Evolutionary conservation across 2,329 filamentous ascomycete species (phyloP).

Genomic region (Diaporthe eres): DNA sequence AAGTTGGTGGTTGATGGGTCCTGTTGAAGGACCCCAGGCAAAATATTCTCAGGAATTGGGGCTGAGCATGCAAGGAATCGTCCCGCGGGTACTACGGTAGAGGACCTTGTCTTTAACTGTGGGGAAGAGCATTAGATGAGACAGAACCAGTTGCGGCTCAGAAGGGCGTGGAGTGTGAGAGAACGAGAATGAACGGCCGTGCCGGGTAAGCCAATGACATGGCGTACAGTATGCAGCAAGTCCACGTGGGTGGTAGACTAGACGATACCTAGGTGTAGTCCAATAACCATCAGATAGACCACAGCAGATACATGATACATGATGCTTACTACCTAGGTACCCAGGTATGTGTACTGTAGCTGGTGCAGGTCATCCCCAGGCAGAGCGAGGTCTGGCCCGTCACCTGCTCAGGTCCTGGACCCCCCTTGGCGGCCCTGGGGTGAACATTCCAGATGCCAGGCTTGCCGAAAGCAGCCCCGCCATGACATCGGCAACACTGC

Average conservation of each 20-base stretch:
- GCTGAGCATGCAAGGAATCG: conserved; percentile 24
- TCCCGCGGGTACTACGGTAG: conserved; percentile 2
- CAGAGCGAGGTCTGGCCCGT: conserved; percentile 18
- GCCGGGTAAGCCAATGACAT: not conserved
- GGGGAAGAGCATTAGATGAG: conserved; percentile 3
- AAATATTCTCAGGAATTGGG: conserved; percentile 9
- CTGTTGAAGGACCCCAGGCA: not conserved
- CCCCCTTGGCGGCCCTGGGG: not conserved
- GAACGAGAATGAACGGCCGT: not conserved
- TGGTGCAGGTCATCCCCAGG: conserved; percentile 13
- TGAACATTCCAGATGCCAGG: conserved; percentile 27
- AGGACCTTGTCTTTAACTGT: not conserved
- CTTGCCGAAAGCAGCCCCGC: conserved; percentile 21
- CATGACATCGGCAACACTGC: conserved; percentile 28
- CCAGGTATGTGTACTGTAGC: no score
- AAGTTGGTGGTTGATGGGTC: not conserved
- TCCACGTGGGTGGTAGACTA: conserved; percentile 17
- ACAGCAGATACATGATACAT: conserved; percentile 5
- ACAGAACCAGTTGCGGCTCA: not conserved
- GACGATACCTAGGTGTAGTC: not conserved
- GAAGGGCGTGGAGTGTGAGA: not conserved
- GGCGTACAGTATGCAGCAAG: not conserved
- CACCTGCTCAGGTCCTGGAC: conserved; percentile 8
- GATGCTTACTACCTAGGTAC: not conserved
- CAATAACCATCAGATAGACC: not conserved